These are phyloP conservation scores for Jackrogersella minutella DNA, from an alignment of 495 filamentous ascomycete genomes.

Conservation along the genomic window DNA sequence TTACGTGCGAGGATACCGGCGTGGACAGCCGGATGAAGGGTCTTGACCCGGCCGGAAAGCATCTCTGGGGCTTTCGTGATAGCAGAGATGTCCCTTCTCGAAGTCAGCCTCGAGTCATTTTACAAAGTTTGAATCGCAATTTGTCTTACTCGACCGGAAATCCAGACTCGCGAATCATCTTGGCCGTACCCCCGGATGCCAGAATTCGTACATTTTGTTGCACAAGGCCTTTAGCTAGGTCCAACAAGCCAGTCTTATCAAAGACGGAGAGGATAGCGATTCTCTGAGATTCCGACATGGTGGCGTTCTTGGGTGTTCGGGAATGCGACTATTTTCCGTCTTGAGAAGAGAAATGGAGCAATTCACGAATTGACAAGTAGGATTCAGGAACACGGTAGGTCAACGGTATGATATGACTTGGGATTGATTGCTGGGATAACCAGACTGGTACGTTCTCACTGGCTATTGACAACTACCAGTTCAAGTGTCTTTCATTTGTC, in stretches of 20 bases:
- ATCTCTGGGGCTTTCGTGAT: conserved; percentile 99
- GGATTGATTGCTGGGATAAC: conserved; percentile 1
- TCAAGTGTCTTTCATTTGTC: conserved; percentile 1
- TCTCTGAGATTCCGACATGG: conserved; percentile 50
- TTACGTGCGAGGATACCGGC: conserved; percentile 92
- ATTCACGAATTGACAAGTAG: conserved; percentile 9
- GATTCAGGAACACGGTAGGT: conserved; percentile 10
- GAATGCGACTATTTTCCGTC: conserved; percentile 9
- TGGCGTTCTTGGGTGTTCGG: conserved; percentile 18
- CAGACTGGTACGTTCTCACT: conserved; percentile 1
- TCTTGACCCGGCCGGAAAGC: conserved; percentile 95
- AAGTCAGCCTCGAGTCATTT: conserved; percentile 16
- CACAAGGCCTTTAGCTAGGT: conserved; percentile 92
- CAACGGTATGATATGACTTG: conserved; percentile 20
- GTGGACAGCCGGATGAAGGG: conserved; percentile 93
- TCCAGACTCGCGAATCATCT: conserved; percentile 92
- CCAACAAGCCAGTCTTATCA: conserved; percentile 96
- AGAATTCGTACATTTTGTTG: conserved; percentile 91
- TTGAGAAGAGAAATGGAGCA: background rate
- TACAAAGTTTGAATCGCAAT: background rate
- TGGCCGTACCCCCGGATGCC: conserved; percentile 92
- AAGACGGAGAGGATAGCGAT: conserved; percentile 96
- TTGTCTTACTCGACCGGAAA: conserved; percentile 85
- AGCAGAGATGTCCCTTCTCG: conserved; percentile 84
- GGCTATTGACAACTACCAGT: background rate